A percentile compares a stretch with the other conserved stretches of the same genome.
These are phyloP conservation scores for Penicillium samsonianum DNA, from an alignment of 495 filamentous ascomycete species.

Conservation along the genomic window DNA sequence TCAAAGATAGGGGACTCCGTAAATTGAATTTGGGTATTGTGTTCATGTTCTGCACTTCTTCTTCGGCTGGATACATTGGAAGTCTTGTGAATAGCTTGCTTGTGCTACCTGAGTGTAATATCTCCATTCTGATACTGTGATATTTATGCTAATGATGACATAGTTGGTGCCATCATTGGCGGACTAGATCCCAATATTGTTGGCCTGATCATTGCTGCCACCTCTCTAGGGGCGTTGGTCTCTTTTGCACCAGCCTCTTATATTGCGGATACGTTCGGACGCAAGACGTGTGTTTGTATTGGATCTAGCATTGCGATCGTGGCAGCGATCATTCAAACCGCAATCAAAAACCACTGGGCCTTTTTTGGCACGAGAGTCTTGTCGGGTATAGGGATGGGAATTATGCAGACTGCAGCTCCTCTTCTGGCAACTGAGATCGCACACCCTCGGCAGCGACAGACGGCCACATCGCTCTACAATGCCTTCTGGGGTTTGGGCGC, in stretches of 20 bases:
- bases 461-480: conserved; percentile 30
- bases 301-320: conserved; percentile 21
- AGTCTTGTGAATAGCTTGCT: conserved; percentile 31
- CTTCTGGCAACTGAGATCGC: conserved; percentile 29
- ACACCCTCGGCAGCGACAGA: conserved; percentile 29
- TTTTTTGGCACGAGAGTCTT: conserved; percentile 27
- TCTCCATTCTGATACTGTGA: background rate
- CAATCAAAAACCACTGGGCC: conserved; percentile 23
- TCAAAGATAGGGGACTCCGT: conserved; percentile 27
- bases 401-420: conserved; percentile 28
- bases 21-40: conserved; percentile 27
- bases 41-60: conserved; percentile 26
- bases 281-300: conserved; percentile 22
- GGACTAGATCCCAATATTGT: conserved; percentile 26
- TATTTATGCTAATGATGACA: background rate
- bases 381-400: conserved; percentile 23
- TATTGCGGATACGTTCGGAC: conserved; percentile 24
- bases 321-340: conserved; percentile 18
- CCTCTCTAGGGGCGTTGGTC: conserved; percentile 25
- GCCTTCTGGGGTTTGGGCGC: conserved; percentile 25
- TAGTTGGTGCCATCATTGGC: conserved; percentile 22
- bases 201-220: conserved; percentile 30
- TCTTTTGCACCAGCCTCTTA: conserved; percentile 29
- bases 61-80: conserved; percentile 30
- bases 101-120: conserved; percentile 29